Base-by-base conservation (phyloP, 2,329 filamentous ascomycete species). In the Rhynchosporium agropyri region DNA sequence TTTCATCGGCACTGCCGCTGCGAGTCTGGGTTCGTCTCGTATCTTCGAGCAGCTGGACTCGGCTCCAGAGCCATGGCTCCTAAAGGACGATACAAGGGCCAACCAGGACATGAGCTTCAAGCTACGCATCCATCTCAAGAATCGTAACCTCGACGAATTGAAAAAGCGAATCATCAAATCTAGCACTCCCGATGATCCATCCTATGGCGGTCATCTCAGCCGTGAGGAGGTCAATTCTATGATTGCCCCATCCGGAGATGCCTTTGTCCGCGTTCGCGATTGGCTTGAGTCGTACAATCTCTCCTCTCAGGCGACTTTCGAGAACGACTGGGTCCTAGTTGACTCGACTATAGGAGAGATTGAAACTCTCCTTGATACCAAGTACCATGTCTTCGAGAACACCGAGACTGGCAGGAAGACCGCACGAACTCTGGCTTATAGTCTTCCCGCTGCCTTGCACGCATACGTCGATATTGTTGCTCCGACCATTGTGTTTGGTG, bases 281-380 rank as follows among this genome's bases (percentile, higher is more conserved):
- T 83, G 81, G 81, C 73, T 83, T 15, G 71, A 77, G 63, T 67
- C 68, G 15, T 71, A 74, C 3, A 78, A 78, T 12, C 71, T 80
- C 54, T 33, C 51, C 2, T 69, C 69, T 28, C 28, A n/a, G 46
- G 80, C 82, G 71, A 82, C 76, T 67, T 74, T 80, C 0, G 80
- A 83, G 49, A 80, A 80, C 69, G 83, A 85, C 67, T 85, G 82
- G 80, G 79, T 75, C n/a, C 62, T 65, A 38, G 51, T 73, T 40
- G 64, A 68, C 13, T 65, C 67, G 4, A 72, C 70, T 1, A 62
- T 74, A 49, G 63, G 64, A 13, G 54, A 69, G 49, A 71, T 68
- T 0, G 69, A 74, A 48, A 63, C 64, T 7, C 68, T 75, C 4
- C 67, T 75, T 8, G 57, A 71, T 9, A 65, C 74, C 3, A 65